Percentiles rank a stretch among this genome's conserved stretches.
phyloP scores from a whole-genome alignment of 139 green algal species.

The Zygnema circumcarinatum region DNA sequence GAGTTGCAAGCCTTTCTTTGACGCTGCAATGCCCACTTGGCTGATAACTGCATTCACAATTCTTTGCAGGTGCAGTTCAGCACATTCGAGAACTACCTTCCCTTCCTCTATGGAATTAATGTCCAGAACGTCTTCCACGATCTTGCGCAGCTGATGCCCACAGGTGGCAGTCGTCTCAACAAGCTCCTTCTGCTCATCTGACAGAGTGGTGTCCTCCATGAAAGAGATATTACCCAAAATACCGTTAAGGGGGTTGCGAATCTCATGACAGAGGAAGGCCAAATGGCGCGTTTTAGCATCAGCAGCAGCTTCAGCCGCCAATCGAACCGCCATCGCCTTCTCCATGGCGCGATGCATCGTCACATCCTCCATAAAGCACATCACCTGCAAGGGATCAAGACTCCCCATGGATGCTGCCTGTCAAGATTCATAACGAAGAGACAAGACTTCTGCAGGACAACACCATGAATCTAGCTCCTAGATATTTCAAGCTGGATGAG shows the following conservation, averaged over 20 bases:
- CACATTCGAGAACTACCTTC: conserved; percentile 24
- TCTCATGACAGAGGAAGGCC: conserved; percentile 62
- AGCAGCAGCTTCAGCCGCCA: conserved; percentile 47
- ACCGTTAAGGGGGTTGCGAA: conserved; percentile 62
- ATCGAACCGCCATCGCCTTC: conserved; percentile 45
- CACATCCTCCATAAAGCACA: conserved; percentile 56
- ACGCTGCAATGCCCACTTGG: conserved; percentile 34
- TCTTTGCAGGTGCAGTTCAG: conserved; percentile 28
- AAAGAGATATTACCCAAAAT: conserved; percentile 51
- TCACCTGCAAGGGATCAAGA: conserved; percentile 21
- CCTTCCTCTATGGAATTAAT: conserved; percentile 53
- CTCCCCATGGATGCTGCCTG: neutral
- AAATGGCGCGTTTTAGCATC: conserved; percentile 42
- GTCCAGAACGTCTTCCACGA: conserved; percentile 57
- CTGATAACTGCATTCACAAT: conserved; percentile 47
- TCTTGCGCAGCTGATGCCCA: conserved; percentile 50
- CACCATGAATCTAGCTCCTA: no score
- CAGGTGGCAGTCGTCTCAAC: conserved; percentile 46
- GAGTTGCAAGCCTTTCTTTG: conserved; percentile 45
- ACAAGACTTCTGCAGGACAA: no score
- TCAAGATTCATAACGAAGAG: no score
- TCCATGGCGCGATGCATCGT: conserved; percentile 46
- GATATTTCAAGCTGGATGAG: no score
- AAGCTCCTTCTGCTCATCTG: conserved; percentile 42
- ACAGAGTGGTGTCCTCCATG: conserved; percentile 41